Evolutionary conservation across 495 filamentous ascomycete genomes (phyloP).

Genomic region (Pyronema omphalodes): DNA sequence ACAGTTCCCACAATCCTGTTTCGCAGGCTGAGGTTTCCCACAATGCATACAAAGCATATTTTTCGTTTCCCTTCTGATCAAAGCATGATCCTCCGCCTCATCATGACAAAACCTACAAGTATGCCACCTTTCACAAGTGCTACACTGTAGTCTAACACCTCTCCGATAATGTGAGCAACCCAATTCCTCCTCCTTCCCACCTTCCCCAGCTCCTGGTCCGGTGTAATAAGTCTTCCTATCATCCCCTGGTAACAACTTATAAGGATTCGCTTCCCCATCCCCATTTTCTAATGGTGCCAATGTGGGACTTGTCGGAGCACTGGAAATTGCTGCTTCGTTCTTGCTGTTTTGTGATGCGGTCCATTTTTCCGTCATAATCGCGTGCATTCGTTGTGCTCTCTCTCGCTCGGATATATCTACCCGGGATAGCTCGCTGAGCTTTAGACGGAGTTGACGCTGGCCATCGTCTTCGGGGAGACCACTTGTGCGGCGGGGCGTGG

Average conservation of each 20-base stretch:
- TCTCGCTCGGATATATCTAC: conserved; percentile 44
- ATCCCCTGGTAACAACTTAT: conserved; percentile 55
- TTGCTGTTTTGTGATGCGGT: conserved; percentile 28
- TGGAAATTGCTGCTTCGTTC: conserved; percentile 19
- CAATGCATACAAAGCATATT: conserved; percentile 99
- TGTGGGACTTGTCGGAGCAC: conserved; percentile 24
- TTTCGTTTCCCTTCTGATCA: conserved; percentile 65
- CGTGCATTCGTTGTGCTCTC: conserved; percentile 72
- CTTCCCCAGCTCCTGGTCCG: conserved; percentile 27
- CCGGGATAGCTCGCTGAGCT: conserved; percentile 59
- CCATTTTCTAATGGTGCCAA: neutral
- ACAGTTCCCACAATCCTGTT: conserved; percentile 58
- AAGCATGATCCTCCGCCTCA: conserved; percentile 58
- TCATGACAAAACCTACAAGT: conserved; percentile 95
- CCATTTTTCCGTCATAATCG: conserved; percentile 65
- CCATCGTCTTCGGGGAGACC: conserved; percentile 81
- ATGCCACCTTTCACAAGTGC: conserved; percentile 75
- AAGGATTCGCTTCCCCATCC: conserved; percentile 33
- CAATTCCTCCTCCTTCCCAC: conserved; percentile 34
- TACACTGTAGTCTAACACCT: conserved; percentile 91
- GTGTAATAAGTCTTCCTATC: conserved; percentile 27
- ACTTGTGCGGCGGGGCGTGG: conserved; percentile 10
- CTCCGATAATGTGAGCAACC: conserved; percentile 88
- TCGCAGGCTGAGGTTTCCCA: conserved; percentile 63
- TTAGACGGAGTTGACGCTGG: conserved; percentile 54